A percentile compares a stretch with the other conserved stretches of the same genome.
phyloP scores from a whole-genome alignment of 805 yeast species.

The Ogataea trehaloabstinens region DNA sequence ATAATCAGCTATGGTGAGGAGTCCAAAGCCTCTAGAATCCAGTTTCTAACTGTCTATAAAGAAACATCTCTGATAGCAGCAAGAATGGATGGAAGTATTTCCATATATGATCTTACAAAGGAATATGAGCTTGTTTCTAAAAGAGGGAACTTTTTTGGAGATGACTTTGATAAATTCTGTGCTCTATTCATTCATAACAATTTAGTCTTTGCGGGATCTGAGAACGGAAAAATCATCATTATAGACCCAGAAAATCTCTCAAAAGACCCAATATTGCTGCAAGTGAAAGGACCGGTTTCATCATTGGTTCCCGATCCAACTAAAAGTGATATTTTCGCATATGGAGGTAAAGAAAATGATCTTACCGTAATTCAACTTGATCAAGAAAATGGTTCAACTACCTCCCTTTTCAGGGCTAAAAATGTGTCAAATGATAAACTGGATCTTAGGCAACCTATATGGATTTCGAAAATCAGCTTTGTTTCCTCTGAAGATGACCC shows the following conservation, averaged over 20 bases:
- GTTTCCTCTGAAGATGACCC: conserved; percentile 29
- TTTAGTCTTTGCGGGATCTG: conserved; percentile 32
- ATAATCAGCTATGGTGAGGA: conserved; percentile 34
- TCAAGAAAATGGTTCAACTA: conserved; percentile 16
- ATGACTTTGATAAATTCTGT: conserved; percentile 36
- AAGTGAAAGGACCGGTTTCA: conserved; percentile 47
- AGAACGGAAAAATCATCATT: conserved; percentile 31
- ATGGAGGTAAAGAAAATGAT: conserved; percentile 86
- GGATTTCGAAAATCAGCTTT: conserved; percentile 63
- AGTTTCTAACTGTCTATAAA: conserved; percentile 28
- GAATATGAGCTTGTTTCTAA: conserved; percentile 19
- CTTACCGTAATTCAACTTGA: conserved; percentile 45
- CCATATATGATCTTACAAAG: conserved; percentile 34
- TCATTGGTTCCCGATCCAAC: conserved; percentile 48
- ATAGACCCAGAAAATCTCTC: conserved; percentile 19
- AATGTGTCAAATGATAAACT: conserved; percentile 79
- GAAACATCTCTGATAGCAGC: conserved; percentile 39
- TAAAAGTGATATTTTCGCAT: conserved; percentile 57
- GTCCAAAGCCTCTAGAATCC: conserved; percentile 35
- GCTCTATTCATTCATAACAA: conserved; percentile 29
- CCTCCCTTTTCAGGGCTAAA: conserved; percentile 62
- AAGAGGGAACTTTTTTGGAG: conserved; percentile 11
- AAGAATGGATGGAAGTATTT: conserved; percentile 42
- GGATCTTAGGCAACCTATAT: conserved; percentile 78
- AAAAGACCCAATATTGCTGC: conserved; percentile 28